Percentiles rank a stretch among this genome's conserved stretches.
phyloP scores from a whole-genome alignment of 2,329 filamentous ascomycete genomes.

The Sporothrix sp. region DNA sequence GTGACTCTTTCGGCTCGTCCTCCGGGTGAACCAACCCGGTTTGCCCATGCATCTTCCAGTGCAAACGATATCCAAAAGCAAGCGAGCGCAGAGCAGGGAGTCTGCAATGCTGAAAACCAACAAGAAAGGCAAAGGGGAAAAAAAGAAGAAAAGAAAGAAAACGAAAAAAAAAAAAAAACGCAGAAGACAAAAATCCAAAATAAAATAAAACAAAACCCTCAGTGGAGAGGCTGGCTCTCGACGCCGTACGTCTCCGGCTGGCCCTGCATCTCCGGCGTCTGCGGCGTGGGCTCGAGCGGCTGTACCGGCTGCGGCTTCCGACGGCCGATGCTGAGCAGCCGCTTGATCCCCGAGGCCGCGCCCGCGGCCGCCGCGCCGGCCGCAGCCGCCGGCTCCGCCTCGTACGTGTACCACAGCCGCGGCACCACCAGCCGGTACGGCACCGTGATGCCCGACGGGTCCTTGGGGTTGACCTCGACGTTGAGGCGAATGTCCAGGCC shows the following conservation, averaged over 20 bases:
- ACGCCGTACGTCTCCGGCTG: background rate
- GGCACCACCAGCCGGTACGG: constrained; percentile 85
- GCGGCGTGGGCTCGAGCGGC: background rate
- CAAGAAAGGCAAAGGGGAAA: background rate
- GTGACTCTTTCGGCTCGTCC: no score
- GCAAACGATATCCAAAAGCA: no score
- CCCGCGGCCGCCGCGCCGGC: constrained; percentile 12
- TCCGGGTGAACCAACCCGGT: no score
- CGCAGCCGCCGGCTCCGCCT: constrained; percentile 30
- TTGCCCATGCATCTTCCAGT: no score
- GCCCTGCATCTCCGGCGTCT: background rate
- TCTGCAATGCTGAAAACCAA: no score
- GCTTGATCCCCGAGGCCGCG: constrained; percentile 32
- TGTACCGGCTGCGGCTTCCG: constrained; percentile 17
- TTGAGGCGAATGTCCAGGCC: constrained; percentile 83
- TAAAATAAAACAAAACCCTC: background rate
- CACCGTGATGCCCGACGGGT: constrained; percentile 78
- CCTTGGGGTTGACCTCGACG: constrained; percentile 74
- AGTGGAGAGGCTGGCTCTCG: background rate
- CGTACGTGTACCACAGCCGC: constrained; percentile 53
- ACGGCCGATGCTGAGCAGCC: constrained; percentile 36
- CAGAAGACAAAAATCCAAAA: background rate
- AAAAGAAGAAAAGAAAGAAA: background rate
- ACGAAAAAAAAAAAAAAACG: background rate
- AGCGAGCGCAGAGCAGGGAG: no score